Conservation (phyloP, 2,329 filamentous ascomycete species). For the Alternaria metachromatica region DNA sequence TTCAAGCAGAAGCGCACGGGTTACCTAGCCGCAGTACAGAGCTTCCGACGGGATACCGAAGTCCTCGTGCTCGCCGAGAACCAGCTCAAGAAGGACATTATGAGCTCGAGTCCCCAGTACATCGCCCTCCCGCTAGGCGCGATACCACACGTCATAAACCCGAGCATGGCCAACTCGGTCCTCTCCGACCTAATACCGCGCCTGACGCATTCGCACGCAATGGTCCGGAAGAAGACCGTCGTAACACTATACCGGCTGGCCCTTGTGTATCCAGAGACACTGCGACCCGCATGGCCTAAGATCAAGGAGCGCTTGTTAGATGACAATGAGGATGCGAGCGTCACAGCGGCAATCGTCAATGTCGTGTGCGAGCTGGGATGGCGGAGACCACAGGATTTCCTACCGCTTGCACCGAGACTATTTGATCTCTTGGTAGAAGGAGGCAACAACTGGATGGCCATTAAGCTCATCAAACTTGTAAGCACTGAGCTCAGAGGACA, state of each 20-base stretch:
- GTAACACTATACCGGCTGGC: slow-evolving; percentile 93
- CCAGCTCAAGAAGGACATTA: slow-evolving; percentile 91
- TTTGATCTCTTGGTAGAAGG: slow-evolving; percentile 92
- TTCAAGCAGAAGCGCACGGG: slow-evolving; percentile 95
- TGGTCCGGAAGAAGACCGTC: slow-evolving; percentile 93
- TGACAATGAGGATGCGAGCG: slow-evolving; percentile 85
- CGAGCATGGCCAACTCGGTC: slow-evolving; percentile 87
- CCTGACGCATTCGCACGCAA: slow-evolving; percentile 82
- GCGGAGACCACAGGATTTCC: slow-evolving; percentile 90
- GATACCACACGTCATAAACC: slow-evolving; percentile 93
- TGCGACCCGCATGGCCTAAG: slow-evolving; percentile 93
- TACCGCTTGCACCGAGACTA: slow-evolving; percentile 86
- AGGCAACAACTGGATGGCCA: slow-evolving; percentile 99
- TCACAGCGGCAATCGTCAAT: slow-evolving; percentile 95
- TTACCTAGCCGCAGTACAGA: slow-evolving; percentile 94
- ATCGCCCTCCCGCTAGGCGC: slow-evolving; percentile 87
- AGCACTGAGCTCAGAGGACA: slow-evolving; percentile 34
- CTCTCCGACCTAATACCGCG: slow-evolving; percentile 86
- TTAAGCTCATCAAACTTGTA: slow-evolving; percentile 97
- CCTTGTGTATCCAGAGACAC: slow-evolving; percentile 92
- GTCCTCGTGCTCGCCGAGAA: slow-evolving; percentile 98
- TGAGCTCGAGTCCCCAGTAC: slow-evolving; percentile 72
- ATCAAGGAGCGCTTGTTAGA: slow-evolving; percentile 95
- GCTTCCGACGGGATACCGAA: slow-evolving; percentile 92
- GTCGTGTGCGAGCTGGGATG: slow-evolving; percentile 96